Base-by-base conservation (phyloP, 2,329 filamentous ascomycete genomes). In the Aspergillus eucalypticola region DNA sequence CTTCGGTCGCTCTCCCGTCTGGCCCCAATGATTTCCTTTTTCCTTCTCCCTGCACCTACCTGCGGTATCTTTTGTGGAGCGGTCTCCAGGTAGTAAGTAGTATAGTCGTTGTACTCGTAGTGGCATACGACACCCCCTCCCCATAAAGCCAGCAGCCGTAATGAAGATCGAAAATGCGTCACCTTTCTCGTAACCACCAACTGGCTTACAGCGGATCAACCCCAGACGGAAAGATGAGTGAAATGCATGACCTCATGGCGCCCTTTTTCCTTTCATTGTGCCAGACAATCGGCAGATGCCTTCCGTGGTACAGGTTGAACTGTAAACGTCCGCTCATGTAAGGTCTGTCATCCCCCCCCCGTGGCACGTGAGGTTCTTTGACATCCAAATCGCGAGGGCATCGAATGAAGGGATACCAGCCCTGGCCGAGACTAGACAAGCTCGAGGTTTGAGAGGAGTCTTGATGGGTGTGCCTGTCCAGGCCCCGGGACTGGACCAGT, bases 251-350 rank as follows among this genome's bases (percentile, higher is more conserved):
- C 46, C 46, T 50, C 46, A 50, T 32, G 46, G 46, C 25, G 46
- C 46, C 25, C 46, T 10, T 50, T 50, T 50, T 17, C 46, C 46
- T 50, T 50, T 50, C 46, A 50, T 50, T 50, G 46, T 50, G 46
- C 46, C 46, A 50, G 46, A 17, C 46, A 27, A 50, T 50, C 8
- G 46, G 25, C 46, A 27, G 25, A 29, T 50, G n/a, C 15, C n/a
- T 50, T 29, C 46, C 46, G 25, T 50, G 46, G 46, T 27, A 50
- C 46, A 29, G 46, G 11, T 27, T 23, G 25, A 49, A 49, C 44
- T 49, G 21, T 27, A 25, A 29, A n/a, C 5, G 29, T 21, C n/a
- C 46, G 29, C 25, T 17, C 25, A 49, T 29, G 41, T 44, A 44
- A 44, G 41, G 41, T 21, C 19, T 13, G 41, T 44, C 41, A 44